Conservation (phyloP, 306 rosid genomes). For the Acacia melanoxylon region DNA sequence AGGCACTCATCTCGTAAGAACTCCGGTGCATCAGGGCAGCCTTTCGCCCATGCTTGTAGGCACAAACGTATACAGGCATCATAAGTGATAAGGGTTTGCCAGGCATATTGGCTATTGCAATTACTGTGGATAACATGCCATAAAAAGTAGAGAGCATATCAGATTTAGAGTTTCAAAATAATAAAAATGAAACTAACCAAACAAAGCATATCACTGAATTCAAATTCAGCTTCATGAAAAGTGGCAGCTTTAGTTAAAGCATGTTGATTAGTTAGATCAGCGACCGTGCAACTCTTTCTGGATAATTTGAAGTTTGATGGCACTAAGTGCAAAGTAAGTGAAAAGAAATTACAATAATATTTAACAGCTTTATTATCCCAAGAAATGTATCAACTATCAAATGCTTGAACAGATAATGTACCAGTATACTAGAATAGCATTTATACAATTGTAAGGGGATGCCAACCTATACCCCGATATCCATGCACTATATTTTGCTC, state of each 20-base stretch:
- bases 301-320: not conserved
- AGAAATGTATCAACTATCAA: not conserved
- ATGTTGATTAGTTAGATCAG: not conserved
- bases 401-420: not conserved
- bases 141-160: slow-evolving; percentile 10
- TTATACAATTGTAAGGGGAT: not conserved
- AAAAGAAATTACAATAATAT: not conserved
- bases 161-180: slow-evolving; percentile 20
- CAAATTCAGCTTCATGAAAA: not conserved
- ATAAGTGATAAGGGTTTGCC: slow-evolving; percentile 93
- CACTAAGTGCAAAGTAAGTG: not conserved
- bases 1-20: slow-evolving; percentile 79
- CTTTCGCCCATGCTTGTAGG: slow-evolving; percentile 90
- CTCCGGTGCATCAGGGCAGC: slow-evolving; percentile 89
- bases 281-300: not conserved
- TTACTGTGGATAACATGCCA: slow-evolving; percentile 33
- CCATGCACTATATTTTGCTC: slow-evolving; percentile 6
- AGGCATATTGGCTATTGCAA: slow-evolving; percentile 83
- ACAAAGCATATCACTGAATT: not conserved
- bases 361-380: not conserved
- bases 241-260: not conserved
- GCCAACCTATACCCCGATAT: not conserved
- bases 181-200: not conserved
- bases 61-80: slow-evolving; percentile 94
- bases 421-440: not conserved